These are phyloP conservation scores for Serendipita sp. DNA, from an alignment of 768 basidiomycete species.

Conservation along the genomic window DNA sequence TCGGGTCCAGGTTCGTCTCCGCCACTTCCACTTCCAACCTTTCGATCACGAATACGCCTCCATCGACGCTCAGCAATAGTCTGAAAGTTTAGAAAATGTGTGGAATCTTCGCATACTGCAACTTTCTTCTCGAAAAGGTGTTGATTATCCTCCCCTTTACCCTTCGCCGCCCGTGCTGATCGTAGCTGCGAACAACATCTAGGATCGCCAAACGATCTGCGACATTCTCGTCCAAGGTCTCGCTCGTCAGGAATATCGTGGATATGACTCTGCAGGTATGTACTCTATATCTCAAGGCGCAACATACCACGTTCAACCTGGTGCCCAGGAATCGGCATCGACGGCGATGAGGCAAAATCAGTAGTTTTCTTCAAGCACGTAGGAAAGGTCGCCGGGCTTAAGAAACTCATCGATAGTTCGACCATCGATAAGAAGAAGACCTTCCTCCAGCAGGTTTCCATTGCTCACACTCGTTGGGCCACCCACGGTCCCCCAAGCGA, in stretches of 20 bases:
- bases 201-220: conserved; percentile 82
- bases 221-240: conserved; percentile 85
- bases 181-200: conserved; percentile 1
- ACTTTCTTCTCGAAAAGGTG: conserved; percentile 87
- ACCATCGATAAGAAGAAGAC: conserved; percentile 57
- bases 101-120: conserved; percentile 96
- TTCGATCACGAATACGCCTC: too few species aligned
- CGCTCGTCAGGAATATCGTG: conserved; percentile 91
- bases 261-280: conserved; percentile 77
- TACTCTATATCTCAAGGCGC: neutral
- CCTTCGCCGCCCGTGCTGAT: neutral
- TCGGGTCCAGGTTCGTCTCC: too few species aligned
- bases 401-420: conserved; percentile 70
- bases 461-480: conserved; percentile 99
- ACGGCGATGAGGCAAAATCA: conserved; percentile 70
- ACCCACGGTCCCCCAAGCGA: conserved; percentile 86
- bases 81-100: conserved; percentile 39
- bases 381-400: conserved; percentile 87
- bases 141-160: conserved; percentile 16
- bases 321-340: conserved; percentile 51
- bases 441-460: conserved; percentile 77
- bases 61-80: neutral
- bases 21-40: too few species aligned
- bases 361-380: conserved; percentile 91
- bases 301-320: neutral